Evolutionary conservation across 108 stramenopile species (phyloP).

Genomic region (Cylindrotheca fusiformis): DNA sequence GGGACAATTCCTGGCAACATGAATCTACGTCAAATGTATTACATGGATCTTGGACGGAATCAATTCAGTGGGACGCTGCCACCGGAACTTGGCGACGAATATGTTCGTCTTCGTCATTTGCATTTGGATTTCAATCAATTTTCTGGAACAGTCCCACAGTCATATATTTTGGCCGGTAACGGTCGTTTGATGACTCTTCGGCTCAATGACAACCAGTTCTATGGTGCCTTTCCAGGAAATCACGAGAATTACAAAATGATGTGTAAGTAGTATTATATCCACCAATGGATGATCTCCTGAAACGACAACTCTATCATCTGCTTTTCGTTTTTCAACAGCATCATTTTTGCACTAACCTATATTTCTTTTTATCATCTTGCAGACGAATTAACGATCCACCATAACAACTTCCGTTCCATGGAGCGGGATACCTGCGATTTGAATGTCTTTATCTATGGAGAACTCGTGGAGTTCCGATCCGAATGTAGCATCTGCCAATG

Average conservation of each 20-base stretch:
- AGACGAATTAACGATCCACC: conserved; percentile 23
- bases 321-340: background rate
- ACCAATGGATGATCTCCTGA: too few species aligned
- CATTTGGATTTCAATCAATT: conserved; percentile 47
- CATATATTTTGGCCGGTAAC: conserved; percentile 39
- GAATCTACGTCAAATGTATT: conserved; percentile 24
- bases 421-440: conserved; percentile 28
- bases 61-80: conserved; percentile 43
- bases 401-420: conserved; percentile 29
- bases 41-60: conserved; percentile 44
- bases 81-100: conserved; percentile 19
- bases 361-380: background rate
- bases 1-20: conserved; percentile 35
- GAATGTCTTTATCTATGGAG: conserved; percentile 22
- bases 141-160: conserved; percentile 32
- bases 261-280: conserved; percentile 7
- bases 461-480: conserved; percentile 37
- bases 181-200: conserved; percentile 29
- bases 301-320: background rate
- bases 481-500: conserved; percentile 48
- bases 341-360: too few species aligned
- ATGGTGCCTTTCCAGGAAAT: conserved; percentile 28
- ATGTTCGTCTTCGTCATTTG: conserved; percentile 30
- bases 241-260: conserved; percentile 17
- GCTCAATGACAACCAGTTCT: conserved; percentile 43